Conservation (phyloP, 768 basidiomycete genomes). For the Naganishia kalamii region DNA sequence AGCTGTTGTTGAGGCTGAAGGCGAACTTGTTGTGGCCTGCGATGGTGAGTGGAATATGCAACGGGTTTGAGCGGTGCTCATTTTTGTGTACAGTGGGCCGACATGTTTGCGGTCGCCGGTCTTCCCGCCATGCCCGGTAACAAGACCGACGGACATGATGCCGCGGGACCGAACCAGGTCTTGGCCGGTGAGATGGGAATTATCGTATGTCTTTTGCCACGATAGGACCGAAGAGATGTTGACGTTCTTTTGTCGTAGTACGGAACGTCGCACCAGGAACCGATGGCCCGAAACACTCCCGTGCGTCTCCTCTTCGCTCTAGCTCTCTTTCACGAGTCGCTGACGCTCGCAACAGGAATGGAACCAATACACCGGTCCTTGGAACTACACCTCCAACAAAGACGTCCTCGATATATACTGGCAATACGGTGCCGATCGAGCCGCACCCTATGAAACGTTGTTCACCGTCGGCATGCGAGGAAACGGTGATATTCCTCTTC, state of each 20-base stretch:
- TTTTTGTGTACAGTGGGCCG: constrained; percentile 34
- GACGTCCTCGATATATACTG: constrained; percentile 59
- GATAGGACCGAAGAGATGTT: neutral
- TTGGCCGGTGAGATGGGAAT: constrained; percentile 62
- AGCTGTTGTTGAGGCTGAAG: constrained; percentile 58
- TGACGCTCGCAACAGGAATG: neutral
- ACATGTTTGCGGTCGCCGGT: constrained; percentile 34
- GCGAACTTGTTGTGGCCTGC: constrained; percentile 67
- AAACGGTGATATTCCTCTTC: constrained; percentile 45
- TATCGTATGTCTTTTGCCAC: constrained; percentile 50
- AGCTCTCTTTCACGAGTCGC: neutral
- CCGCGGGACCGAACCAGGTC: constrained; percentile 56
- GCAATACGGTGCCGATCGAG: constrained; percentile 57
- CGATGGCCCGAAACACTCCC: constrained; percentile 67
- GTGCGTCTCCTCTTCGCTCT: neutral
- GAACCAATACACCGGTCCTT: constrained; percentile 11
- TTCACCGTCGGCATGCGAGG: constrained; percentile 69
- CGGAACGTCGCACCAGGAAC: constrained; percentile 66
- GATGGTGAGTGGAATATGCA: constrained; percentile 33
- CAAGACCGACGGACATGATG: constrained; percentile 57
- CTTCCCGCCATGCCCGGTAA: constrained; percentile 1
- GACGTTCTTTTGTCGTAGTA: neutral
- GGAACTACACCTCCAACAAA: constrained; percentile 52
- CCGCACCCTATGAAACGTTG: constrained; percentile 58
- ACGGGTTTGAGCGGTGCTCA: too few species aligned